A percentile compares a stretch with the other conserved stretches of the same genome.
Evolutionary conservation across 2,329 filamentous ascomycete genomes (phyloP).

Genomic region (Calonectria fujianensis): DNA sequence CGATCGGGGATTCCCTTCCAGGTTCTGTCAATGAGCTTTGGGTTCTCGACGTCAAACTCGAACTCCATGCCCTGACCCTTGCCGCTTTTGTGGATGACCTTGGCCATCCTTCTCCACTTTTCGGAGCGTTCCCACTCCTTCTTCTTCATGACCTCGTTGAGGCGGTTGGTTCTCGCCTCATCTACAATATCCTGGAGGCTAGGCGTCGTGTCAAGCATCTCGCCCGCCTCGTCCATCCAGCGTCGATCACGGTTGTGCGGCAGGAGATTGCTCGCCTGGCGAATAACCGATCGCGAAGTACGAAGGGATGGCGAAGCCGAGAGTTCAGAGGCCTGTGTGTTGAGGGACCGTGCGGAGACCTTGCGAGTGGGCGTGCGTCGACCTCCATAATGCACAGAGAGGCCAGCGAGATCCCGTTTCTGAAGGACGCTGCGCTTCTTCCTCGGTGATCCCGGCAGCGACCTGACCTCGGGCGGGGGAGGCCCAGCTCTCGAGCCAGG

Average conservation of each 20-base stretch:
- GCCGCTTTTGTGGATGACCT: slow-evolving; percentile 69
- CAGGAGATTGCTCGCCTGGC: slow-evolving; percentile 75
- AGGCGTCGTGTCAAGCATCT: slow-evolving; percentile 78
- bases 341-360: slow-evolving; percentile 74
- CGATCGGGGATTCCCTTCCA: slow-evolving; percentile 99
- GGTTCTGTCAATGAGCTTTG: slow-evolving; percentile 91
- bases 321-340: slow-evolving; percentile 73
- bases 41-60: slow-evolving; percentile 85
- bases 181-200: slow-evolving; percentile 74
- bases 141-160: slow-evolving; percentile 74
- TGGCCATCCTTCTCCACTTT: slow-evolving; percentile 82
- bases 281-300: slow-evolving; percentile 73
- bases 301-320: slow-evolving; percentile 69
- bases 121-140: slow-evolving; percentile 79
- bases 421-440: slow-evolving; percentile 66
- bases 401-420: slow-evolving; percentile 59
- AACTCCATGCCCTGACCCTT: slow-evolving; percentile 76
- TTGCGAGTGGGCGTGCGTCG: slow-evolving; percentile 71
- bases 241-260: slow-evolving; percentile 77
- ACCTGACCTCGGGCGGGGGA: slow-evolving; percentile 64
- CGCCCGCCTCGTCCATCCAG: slow-evolving; percentile 79
- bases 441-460: slow-evolving; percentile 67
- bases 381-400: slow-evolving; percentile 65
- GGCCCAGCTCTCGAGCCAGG: slow-evolving; percentile 65
- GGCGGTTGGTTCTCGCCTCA: slow-evolving; percentile 71